Percentiles rank a stretch among this genome's conserved stretches.
Conservation (phyloP, 2,329 filamentous ascomycete species). For the Dactylella cylindrospora region DNA sequence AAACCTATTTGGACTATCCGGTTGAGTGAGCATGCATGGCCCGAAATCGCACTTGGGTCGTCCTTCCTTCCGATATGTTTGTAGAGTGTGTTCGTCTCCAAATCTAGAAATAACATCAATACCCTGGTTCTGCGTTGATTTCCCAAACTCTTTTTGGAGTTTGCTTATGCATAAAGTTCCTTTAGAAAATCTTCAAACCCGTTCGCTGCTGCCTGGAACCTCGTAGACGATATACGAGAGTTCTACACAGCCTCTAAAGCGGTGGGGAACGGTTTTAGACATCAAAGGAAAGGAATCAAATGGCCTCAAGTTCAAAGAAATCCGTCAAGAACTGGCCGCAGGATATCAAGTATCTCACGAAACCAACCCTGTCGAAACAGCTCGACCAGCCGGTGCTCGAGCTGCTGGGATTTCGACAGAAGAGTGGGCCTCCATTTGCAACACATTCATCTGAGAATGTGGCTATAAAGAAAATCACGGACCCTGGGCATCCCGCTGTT, state of each 20-base stretch:
- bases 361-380: constrained; percentile 37
- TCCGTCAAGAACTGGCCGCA: constrained; percentile 36
- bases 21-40: no score
- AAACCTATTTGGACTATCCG: no score
- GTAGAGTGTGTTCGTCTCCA: no score
- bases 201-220: no score
- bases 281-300: constrained; percentile 1
- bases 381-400: constrained; percentile 25
- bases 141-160: background rate
- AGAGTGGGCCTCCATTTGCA: constrained; percentile 28
- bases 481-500: constrained; percentile 26
- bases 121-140: no score
- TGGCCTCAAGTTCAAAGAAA: constrained; percentile 28
- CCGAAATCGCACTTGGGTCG: no score
- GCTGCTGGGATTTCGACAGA: constrained; percentile 21
- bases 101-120: no score
- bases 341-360: constrained; percentile 34
- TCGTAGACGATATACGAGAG: no score
- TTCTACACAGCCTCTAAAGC: no score
- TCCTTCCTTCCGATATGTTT: no score
- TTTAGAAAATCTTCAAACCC: no score
- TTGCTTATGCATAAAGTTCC: background rate
- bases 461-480: constrained; percentile 41
- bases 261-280: no score
- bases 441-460: constrained; percentile 40